Base-by-base conservation (phyloP, 306 rosid species). In the Styphnolobium japonicum region DNA sequence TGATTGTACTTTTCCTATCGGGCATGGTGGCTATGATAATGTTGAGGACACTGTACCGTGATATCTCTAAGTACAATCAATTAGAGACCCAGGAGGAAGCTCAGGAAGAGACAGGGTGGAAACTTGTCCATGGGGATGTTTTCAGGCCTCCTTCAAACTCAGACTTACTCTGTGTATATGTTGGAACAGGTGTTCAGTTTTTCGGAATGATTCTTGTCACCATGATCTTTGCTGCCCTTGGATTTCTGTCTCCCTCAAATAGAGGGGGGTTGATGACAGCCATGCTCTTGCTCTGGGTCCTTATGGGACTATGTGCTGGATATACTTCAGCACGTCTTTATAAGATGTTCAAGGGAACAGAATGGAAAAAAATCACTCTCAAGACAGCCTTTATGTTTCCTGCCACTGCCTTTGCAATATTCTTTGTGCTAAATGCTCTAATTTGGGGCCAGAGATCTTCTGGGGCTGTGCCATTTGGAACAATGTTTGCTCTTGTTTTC, bases 1-100 rank as follows among this genome's bases (percentile, higher is more conserved):
- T 94, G 98, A 94, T 92, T 78, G 97, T 94, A 21, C 91, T 92
- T 76, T 94, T 94, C 87, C 90, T 94, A 9, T 94, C 94, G 10
- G 97, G 97, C 60, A 94, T 94, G 96, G 97, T 92, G 68, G 98
- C 98, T 43, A 92, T 94, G 97, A 94, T 94, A 81, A 94, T 94
- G 98, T 63, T 94, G 91, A 87, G 98, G 72, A 94, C 98, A 5
- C 98, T 92, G 6, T 94, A 94, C 87, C 94, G 97, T 21, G 98
- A 94, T 79, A 94, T 94, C 81, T 94, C 98, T 5, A 90, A 90
- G 87, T 94, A 94, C 71, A 94, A 94, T 83, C 98, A 92, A 45
- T 58, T 94, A 65, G 97, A 92, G 86, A 89, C 97, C 18, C 97
- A 92, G 48, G 98, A 94, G 73, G 98, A 94, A 87, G 98, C 92